Percentiles rank a stretch among this genome's conserved stretches.
phyloP scores from a whole-genome alignment of 129 eudicot genomes.

The Escallonia herrerae region DNA sequence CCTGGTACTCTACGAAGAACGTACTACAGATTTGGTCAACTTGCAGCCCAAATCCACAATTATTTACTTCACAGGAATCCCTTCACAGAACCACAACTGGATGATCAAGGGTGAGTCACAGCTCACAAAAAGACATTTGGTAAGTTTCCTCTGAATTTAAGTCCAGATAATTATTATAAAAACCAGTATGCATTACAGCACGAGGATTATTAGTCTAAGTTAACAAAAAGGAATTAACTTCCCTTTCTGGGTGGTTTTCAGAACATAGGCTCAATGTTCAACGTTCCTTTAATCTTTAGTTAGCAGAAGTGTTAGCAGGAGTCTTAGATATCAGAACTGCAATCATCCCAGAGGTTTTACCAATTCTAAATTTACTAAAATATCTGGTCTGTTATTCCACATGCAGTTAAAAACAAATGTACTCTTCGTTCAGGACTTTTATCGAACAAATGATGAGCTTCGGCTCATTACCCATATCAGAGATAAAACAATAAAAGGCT shows the following conservation, averaged over 20 bases:
- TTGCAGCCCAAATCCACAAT: no score
- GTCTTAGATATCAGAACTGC: slow-evolving; percentile 1
- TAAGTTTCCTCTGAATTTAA: neutral
- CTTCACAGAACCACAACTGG: neutral
- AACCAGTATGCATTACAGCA: neutral
- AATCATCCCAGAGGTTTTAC: slow-evolving; percentile 7
- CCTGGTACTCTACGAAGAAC: no score
- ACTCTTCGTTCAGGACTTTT: slow-evolving; percentile 30
- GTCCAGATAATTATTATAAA: neutral
- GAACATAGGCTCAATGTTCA: neutral
- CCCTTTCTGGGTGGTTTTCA: neutral
- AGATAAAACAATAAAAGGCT: neutral
- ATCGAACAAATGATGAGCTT: slow-evolving; percentile 40
- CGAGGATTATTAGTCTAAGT: neutral
- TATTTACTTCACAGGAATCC: no score
- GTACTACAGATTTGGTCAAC: no score
- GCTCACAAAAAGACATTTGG: neutral
- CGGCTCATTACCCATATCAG: neutral
- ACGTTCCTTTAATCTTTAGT: neutral
- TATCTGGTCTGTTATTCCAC: neutral
- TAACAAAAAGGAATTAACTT: neutral
- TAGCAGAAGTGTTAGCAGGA: neutral
- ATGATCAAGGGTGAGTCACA: neutral
- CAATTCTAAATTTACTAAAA: neutral
- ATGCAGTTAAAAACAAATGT: neutral